Percentiles rank a stretch among this genome's conserved stretches.
phyloP scores from a whole-genome alignment of 192 early-diverging fungal species.

The Chytriomyces sp. region DNA sequence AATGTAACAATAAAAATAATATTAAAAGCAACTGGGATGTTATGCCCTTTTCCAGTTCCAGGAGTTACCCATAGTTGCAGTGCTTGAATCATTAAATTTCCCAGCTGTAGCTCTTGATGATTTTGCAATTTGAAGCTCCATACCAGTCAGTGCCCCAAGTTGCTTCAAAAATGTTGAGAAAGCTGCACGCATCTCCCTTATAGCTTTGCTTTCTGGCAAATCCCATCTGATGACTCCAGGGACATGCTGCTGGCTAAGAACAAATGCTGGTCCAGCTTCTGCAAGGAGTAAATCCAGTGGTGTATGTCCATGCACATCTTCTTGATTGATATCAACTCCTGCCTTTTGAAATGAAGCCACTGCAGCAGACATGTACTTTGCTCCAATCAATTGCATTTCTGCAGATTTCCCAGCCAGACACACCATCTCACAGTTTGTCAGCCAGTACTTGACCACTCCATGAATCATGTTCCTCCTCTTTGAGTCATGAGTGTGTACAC shows the following conservation, averaged over 20 bases:
- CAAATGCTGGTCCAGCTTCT: not conserved
- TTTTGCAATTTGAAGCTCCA: no score
- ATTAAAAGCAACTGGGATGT: no score
- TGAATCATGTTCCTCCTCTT: constrained; percentile 1
- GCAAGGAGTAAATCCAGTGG: constrained; percentile 11
- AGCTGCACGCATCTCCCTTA: no score
- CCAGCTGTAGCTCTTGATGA: no score
- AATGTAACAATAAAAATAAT: no score
- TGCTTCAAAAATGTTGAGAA: no score
- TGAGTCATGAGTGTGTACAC: not conserved
- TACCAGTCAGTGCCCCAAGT: no score
- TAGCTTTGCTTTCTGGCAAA: no score
- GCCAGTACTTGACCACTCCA: constrained; percentile 16
- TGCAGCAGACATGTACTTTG: constrained; percentile 1
- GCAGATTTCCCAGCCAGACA: not conserved
- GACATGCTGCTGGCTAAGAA: not conserved
- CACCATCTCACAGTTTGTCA: not conserved
- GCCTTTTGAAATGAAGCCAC: not conserved
- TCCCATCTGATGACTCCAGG: no score
- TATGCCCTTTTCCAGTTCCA: no score
- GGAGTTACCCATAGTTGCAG: no score
- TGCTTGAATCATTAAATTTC: no score
- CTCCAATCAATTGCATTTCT: not conserved
- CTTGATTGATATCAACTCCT: constrained; percentile 7
- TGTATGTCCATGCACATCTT: constrained; percentile 4